Percentiles rank a stretch among this genome's conserved stretches.
These are phyloP conservation scores for Amphicarpaea edgeworthii DNA, from an alignment of 306 rosid genomes.

Conservation along the genomic window DNA sequence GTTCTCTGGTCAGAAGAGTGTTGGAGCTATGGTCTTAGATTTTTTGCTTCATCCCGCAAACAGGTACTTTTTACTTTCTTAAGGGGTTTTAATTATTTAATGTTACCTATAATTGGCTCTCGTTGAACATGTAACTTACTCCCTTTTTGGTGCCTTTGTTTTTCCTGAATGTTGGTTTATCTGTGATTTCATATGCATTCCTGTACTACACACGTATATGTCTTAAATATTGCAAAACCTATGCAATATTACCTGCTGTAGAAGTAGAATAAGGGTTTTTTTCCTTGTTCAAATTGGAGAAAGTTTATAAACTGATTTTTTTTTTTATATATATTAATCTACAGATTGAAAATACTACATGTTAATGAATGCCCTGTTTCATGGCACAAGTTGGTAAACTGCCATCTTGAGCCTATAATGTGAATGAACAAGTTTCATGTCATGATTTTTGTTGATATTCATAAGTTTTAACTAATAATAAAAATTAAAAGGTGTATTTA, in stretches of 20 bases:
- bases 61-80: conserved; percentile 60
- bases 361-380: conserved; percentile 1
- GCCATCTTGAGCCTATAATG: not conserved
- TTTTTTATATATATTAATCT: too few relatives aligned
- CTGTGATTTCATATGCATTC: not conserved
- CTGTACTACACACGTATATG: too few relatives aligned
- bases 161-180: conserved; percentile 15
- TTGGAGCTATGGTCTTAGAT: conserved; percentile 67
- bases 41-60: conserved; percentile 64
- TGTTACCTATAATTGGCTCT: conserved; percentile 3
- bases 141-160: conserved; percentile 1
- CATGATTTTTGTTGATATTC: conserved; percentile 13
- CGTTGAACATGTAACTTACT: conserved; percentile 14
- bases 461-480: not conserved
- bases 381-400: not conserved
- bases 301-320: too few relatives aligned
- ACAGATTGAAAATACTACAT: not conserved
- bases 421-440: not conserved
- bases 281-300: too few relatives aligned
- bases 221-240: too few relatives aligned
- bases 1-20: conserved; percentile 66
- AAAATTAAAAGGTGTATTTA: too few relatives aligned
- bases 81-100: conserved; percentile 20
- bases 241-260: not conserved
- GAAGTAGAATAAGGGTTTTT: not conserved